Percentiles rank a stretch among this genome's conserved stretches.
phyloP scores from a whole-genome alignment of 148 eudicot species.

The Cornus florida region DNA sequence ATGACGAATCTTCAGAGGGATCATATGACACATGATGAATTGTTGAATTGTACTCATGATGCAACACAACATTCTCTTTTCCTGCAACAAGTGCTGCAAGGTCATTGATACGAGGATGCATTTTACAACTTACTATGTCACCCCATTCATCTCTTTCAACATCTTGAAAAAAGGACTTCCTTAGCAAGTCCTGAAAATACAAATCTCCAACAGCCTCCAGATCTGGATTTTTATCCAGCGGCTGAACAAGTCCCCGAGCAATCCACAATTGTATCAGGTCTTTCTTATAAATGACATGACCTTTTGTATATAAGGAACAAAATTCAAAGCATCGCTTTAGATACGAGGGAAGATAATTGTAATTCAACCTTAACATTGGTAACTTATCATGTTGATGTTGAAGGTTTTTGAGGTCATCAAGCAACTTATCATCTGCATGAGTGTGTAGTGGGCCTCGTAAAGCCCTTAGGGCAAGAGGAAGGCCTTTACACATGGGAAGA shows the following conservation, averaged over 20 bases:
- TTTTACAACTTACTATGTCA: slow-evolving; percentile 13
- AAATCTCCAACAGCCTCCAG: slow-evolving; percentile 26
- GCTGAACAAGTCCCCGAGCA: slow-evolving; percentile 28
- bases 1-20: too few relatives aligned
- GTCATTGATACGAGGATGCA: slow-evolving; percentile 50
- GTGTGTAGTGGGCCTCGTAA: slow-evolving; percentile 19
- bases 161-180: slow-evolving; percentile 37
- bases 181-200: slow-evolving; percentile 23
- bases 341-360: slow-evolving; percentile 23
- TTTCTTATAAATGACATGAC: not conserved
- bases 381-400: not conserved
- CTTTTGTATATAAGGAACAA: slow-evolving; percentile 47
- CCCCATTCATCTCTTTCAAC: slow-evolving; percentile 3
- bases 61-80: not conserved
- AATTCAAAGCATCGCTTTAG: slow-evolving; percentile 46
- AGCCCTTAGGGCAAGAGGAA: slow-evolving; percentile 29
- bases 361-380: slow-evolving; percentile 29
- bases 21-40: slow-evolving; percentile 21
- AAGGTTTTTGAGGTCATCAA: too few relatives aligned
- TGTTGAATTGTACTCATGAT: not conserved
- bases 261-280: slow-evolving; percentile 33
- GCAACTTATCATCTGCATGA: not conserved
- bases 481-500: slow-evolving; percentile 17
- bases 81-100: slow-evolving; percentile 36
- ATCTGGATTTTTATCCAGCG: not conserved